phyloP scores from a whole-genome alignment of 2,329 filamentous ascomycete genomes.

The Ophidiomyces ophidiicola region DNA sequence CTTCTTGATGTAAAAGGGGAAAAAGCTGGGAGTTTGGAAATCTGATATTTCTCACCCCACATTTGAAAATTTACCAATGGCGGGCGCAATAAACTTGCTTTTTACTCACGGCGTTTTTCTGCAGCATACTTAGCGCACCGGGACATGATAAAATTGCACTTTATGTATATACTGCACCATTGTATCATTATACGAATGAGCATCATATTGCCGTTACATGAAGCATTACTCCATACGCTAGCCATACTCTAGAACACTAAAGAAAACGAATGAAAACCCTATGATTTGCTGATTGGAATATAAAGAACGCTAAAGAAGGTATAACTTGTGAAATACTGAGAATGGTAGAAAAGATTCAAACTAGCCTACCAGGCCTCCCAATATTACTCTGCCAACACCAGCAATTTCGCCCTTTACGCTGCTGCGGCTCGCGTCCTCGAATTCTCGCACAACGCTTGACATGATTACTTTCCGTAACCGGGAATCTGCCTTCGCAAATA shows the following conservation, averaged over 20 bases:
- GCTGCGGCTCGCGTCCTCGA: conserved; percentile 71
- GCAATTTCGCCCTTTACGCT: conserved; percentile 70
- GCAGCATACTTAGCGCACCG: conserved; percentile 2
- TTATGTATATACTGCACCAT: conserved; percentile 10
- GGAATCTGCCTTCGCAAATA: conserved; percentile 81
- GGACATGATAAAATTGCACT: conserved; percentile 9
- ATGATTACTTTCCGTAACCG: conserved; percentile 81
- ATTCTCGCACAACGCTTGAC: conserved; percentile 75
- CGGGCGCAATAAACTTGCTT: background rate
- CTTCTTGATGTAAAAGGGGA: background rate
- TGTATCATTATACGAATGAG: background rate
- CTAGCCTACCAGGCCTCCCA: conserved; percentile 64
- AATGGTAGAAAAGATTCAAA: background rate
- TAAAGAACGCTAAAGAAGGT: too few species aligned
- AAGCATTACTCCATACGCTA: too few species aligned
- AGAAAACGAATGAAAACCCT: too few species aligned
- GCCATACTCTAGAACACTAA: too few species aligned
- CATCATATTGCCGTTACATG: background rate
- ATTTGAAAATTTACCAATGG: too few species aligned
- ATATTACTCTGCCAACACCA: conserved; percentile 74
- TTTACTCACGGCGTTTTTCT: conserved; percentile 3
- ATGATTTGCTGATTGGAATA: too few species aligned
- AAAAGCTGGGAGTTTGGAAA: conserved; percentile 8
- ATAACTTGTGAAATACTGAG: too few species aligned
- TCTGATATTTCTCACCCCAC: too few species aligned